Percentiles rank a stretch among this genome's conserved stretches.
Conservation (phyloP, 2,329 filamentous ascomycete genomes). For the Fusarium pininemorale region DNA sequence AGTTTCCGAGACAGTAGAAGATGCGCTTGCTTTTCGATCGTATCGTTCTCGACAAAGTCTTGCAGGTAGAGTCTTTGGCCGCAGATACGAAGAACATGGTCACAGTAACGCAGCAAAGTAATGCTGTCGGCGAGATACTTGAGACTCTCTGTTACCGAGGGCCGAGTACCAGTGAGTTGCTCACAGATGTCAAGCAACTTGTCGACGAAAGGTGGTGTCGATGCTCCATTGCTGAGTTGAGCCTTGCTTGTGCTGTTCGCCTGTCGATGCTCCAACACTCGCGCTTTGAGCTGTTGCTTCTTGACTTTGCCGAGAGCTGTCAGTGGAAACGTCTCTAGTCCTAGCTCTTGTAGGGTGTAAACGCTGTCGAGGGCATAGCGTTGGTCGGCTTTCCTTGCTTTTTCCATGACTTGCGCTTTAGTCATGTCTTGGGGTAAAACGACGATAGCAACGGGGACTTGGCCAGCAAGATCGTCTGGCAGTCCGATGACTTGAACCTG, state of each 20-base stretch:
- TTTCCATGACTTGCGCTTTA: constrained; percentile 46
- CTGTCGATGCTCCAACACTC: constrained; percentile 31
- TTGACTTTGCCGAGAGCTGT: constrained; percentile 57
- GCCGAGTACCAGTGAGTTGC: constrained; percentile 42
- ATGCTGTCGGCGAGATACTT: constrained; percentile 50
- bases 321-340: constrained; percentile 49
- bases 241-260: background rate
- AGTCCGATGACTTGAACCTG: constrained; percentile 55
- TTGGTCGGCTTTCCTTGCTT: constrained; percentile 46
- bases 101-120: constrained; percentile 50
- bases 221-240: background rate
- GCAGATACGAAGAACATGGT: constrained; percentile 40
- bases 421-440: constrained; percentile 43
- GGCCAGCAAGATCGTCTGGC: constrained; percentile 56
- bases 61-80: constrained; percentile 48
- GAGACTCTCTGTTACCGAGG: constrained; percentile 39
- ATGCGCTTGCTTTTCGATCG: constrained; percentile 45
- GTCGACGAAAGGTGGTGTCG: constrained; percentile 22
- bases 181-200: constrained; percentile 44
- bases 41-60: constrained; percentile 46
- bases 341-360: constrained; percentile 54
- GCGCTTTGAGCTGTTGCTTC: constrained; percentile 49
- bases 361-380: constrained; percentile 53
- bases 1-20: constrained; percentile 38
- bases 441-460: constrained; percentile 58